A percentile compares a stretch with the other conserved stretches of the same genome.
Conservation (phyloP, 148 eudicot species). For the Spergularia bocconei region DNA sequence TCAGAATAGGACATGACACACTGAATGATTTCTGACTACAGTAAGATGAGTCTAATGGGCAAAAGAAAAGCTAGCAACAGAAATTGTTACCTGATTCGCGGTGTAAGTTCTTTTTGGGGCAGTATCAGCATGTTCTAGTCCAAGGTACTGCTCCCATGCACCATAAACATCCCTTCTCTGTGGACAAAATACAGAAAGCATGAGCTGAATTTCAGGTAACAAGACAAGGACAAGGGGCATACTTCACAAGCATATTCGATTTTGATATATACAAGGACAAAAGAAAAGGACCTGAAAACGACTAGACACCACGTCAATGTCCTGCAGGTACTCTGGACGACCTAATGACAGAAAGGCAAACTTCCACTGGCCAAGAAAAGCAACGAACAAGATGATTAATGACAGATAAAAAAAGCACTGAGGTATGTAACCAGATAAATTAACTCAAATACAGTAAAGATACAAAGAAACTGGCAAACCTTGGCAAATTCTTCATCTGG, state of each 20-base stretch:
- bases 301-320: slow-evolving; percentile 55
- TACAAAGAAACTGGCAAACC: slow-evolving; percentile 34
- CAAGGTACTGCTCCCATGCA: slow-evolving; percentile 97
- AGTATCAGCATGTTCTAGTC: slow-evolving; percentile 83
- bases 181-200: not conserved
- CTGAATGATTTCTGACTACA: not conserved
- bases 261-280: not conserved
- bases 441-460: not conserved
- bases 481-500: slow-evolving; percentile 85
- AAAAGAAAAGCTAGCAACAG: slow-evolving; percentile 9
- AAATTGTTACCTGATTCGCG: slow-evolving; percentile 53
- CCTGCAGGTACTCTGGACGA: slow-evolving; percentile 71
- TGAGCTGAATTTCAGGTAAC: not conserved
- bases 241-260: slow-evolving; percentile 12
- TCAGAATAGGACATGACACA: not conserved
- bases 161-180: slow-evolving; percentile 94
- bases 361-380: slow-evolving; percentile 55
- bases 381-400: slow-evolving; percentile 1
- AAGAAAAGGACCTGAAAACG: slow-evolving; percentile 48
- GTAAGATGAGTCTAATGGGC: not conserved
- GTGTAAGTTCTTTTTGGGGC: slow-evolving; percentile 71
- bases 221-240: not conserved
- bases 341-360: slow-evolving; percentile 67
- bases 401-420: not conserved
- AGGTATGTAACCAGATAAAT: not conserved